A percentile compares a stretch with the other conserved stretches of the same genome.
Conservation (phyloP, 192 early-diverging fungal genomes). For the Podila clonocystis region DNA sequence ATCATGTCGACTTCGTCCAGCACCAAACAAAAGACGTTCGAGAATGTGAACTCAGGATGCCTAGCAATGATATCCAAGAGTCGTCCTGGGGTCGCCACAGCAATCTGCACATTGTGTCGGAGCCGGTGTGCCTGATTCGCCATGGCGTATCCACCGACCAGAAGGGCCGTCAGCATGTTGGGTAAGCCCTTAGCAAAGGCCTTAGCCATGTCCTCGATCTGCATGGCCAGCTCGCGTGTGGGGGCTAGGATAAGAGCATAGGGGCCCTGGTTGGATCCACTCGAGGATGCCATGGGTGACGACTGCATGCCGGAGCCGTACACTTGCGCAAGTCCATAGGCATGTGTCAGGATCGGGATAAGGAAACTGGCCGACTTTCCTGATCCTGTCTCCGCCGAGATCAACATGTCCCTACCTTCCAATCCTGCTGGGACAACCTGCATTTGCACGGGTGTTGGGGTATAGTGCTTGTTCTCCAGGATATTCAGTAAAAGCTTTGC, state of each 20-base stretch:
- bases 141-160: constrained; percentile 66
- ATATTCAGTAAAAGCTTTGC: constrained; percentile 51
- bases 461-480: constrained; percentile 22
- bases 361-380: constrained; percentile 63
- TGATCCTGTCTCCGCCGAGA: constrained; percentile 59
- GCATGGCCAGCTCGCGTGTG: constrained; percentile 61
- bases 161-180: constrained; percentile 62
- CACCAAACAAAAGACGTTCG: constrained; percentile 57
- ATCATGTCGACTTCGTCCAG: constrained; percentile 68
- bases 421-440: constrained; percentile 52
- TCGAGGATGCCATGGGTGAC: constrained; percentile 18
- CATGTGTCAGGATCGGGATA: constrained; percentile 57
- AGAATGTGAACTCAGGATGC: constrained; percentile 45
- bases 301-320: constrained; percentile 7
- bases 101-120: constrained; percentile 62
- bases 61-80: constrained; percentile 56
- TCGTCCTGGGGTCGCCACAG: constrained; percentile 66
- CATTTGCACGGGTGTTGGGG: constrained; percentile 51
- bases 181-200: constrained; percentile 46
- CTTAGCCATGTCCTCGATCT: constrained; percentile 59
- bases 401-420: constrained; percentile 59
- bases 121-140: constrained; percentile 63
- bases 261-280: constrained; percentile 39
- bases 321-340: constrained; percentile 17
- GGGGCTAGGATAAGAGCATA: constrained; percentile 59